A percentile compares a stretch with the other conserved stretches of the same genome.
phyloP scores from a whole-genome alignment of 345 rosid genomes.

The Hirschfeldia incana region DNA sequence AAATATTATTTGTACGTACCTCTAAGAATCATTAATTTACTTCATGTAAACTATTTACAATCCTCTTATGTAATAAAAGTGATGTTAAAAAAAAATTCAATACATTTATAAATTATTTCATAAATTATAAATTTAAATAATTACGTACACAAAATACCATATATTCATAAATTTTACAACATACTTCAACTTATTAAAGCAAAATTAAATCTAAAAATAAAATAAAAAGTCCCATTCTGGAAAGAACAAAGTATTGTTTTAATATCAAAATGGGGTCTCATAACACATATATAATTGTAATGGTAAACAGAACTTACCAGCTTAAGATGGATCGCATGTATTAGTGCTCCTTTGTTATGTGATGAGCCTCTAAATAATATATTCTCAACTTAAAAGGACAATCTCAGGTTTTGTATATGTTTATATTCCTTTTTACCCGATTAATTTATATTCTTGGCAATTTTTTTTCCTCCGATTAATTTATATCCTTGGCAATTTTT shows the following conservation, averaged over 20 bases:
- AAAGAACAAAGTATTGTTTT: background rate
- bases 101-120: too few relatives aligned
- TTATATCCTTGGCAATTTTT: background rate
- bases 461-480: background rate
- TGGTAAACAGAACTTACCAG: background rate
- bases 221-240: background rate
- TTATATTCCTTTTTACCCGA: too few relatives aligned
- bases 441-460: too few relatives aligned
- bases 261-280: background rate
- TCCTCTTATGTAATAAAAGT: too few relatives aligned
- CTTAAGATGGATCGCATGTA: background rate
- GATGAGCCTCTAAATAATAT: constrained; percentile 19
- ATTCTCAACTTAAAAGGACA: constrained; percentile 15
- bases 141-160: background rate
- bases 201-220: background rate
- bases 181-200: background rate
- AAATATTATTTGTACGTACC: too few relatives aligned
- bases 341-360: background rate
- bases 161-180: background rate
- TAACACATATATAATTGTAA: background rate
- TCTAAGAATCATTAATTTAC: too few relatives aligned
- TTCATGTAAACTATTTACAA: too few relatives aligned
- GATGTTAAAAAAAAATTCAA: too few relatives aligned
- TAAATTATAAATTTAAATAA: too few relatives aligned
- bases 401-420: background rate